Conservation (phyloP, 306 rosid genomes). For the Medicago arabica region DNA sequence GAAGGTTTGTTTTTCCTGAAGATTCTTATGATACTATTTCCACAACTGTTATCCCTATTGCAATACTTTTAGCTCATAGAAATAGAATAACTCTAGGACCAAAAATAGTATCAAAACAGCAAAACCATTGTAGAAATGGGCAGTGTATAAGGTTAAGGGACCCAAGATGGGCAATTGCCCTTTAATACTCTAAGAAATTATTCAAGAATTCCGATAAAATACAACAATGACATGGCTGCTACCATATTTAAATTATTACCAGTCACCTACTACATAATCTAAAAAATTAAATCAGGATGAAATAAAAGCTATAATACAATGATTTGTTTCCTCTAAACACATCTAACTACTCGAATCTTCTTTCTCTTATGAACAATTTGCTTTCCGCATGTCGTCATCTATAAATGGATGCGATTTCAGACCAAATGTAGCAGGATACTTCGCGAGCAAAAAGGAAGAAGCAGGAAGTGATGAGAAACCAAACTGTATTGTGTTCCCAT, state of each 20-base stretch:
- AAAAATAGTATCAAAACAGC: background rate
- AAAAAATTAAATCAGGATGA: conserved; percentile 41
- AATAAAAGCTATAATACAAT: conserved; percentile 62
- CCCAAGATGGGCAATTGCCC: conserved; percentile 25
- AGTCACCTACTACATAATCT: conserved; percentile 39
- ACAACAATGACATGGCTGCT: conserved; percentile 70
- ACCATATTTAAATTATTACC: conserved; percentile 52
- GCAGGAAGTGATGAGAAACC: conserved; percentile 62
- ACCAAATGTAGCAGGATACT: conserved; percentile 68
- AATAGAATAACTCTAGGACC: too few species aligned
- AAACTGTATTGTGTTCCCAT: conserved; percentile 51
- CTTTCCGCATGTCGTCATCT: too few species aligned
- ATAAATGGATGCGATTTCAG: background rate
- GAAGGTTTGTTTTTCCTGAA: too few species aligned
- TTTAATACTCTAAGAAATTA: conserved; percentile 53
- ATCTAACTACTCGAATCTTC: conserved; percentile 64
- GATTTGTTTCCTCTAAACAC: conserved; percentile 46
- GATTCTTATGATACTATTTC: too few species aligned
- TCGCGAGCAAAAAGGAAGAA: conserved; percentile 66
- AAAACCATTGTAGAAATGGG: background rate
- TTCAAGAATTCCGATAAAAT: conserved; percentile 67
- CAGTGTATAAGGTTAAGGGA: background rate
- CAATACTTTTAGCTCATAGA: too few species aligned
- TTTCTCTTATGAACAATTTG: background rate
- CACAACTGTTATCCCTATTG: too few species aligned